Evolutionary conservation across 2,329 filamentous ascomycete genomes (phyloP).

Genomic region (Clarireedia homoeocarpa): DNA sequence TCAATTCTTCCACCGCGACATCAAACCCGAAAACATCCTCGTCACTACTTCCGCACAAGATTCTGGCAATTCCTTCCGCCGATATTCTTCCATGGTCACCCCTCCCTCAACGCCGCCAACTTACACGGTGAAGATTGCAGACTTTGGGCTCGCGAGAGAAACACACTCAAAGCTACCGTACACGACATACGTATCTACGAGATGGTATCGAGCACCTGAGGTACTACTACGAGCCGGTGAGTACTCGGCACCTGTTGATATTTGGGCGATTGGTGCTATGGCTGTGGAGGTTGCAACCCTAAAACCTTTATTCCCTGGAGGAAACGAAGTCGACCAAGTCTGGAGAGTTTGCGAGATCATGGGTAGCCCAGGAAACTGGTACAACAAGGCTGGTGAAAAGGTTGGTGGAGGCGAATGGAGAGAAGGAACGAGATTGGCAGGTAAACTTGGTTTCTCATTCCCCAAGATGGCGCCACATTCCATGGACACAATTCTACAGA

Average conservation of each 20-base stretch:
- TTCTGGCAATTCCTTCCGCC: constrained; percentile 73
- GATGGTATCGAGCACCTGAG: constrained; percentile 93
- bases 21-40: constrained; percentile 98
- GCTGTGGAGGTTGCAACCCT: constrained; percentile 94
- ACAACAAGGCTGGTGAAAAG: constrained; percentile 78
- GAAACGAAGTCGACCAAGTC: constrained; percentile 97
- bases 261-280: constrained; percentile 98
- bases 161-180: constrained; percentile 95
- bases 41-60: constrained; percentile 83
- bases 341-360: constrained; percentile 99
- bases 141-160: constrained; percentile 95
- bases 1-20: constrained; percentile 96
- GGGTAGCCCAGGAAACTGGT: constrained; percentile 98
- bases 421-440: constrained; percentile 83
- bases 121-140: constrained; percentile 97
- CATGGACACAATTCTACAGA: constrained; percentile 86
- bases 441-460: constrained; percentile 97
- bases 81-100: constrained; percentile 89
- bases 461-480: constrained; percentile 98
- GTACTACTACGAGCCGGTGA: constrained; percentile 89
- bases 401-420: constrained; percentile 97
- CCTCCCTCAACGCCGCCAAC: constrained; percentile 88
- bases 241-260: constrained; percentile 95
- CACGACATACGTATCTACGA: constrained; percentile 95
- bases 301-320: constrained; percentile 93